A percentile compares a stretch with the other conserved stretches of the same genome.
Conservation (phyloP, 2,329 filamentous ascomycete genomes). For the Bipolaris sorokiniana region DNA sequence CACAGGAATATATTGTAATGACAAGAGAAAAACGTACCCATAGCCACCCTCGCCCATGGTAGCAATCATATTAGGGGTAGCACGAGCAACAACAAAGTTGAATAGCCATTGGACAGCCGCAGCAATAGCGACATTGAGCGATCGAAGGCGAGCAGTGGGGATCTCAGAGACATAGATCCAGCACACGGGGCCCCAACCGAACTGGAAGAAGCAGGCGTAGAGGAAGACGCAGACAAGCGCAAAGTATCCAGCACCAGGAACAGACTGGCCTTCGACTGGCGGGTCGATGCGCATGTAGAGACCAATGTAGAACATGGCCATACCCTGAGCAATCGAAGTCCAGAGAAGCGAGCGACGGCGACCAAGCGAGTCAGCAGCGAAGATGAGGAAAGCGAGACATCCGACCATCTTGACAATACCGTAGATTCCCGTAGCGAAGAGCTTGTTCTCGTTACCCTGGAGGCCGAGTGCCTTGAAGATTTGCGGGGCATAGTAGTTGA, state of each 20-base stretch:
- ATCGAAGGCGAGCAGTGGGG: conserved; percentile 68
- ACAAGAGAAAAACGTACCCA: conserved; percentile 47
- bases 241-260: conserved; percentile 71
- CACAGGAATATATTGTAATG: conserved; percentile 50
- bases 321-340: conserved; percentile 67
- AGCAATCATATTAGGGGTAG: conserved; percentile 71
- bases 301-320: conserved; percentile 73
- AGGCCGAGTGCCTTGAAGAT: conserved; percentile 73
- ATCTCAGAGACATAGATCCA: conserved; percentile 78
- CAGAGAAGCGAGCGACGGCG: conserved; percentile 67
- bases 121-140: conserved; percentile 70
- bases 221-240: conserved; percentile 75
- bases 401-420: conserved; percentile 72
- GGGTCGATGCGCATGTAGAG: conserved; percentile 70
- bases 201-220: conserved; percentile 70
- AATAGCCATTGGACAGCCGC: conserved; percentile 71
- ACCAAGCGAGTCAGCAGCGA: conserved; percentile 72
- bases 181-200: conserved; percentile 70
- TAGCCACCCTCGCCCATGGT: conserved; percentile 59
- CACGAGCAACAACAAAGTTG: conserved; percentile 73
- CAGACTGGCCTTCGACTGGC: conserved; percentile 59
- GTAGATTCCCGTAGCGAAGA: conserved; percentile 77
- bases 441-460: conserved; percentile 60
- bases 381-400: conserved; percentile 68
- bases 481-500: conserved; percentile 70